Conservation (phyloP, 345 rosid species). For the Arabidopsis arenosa region DNA sequence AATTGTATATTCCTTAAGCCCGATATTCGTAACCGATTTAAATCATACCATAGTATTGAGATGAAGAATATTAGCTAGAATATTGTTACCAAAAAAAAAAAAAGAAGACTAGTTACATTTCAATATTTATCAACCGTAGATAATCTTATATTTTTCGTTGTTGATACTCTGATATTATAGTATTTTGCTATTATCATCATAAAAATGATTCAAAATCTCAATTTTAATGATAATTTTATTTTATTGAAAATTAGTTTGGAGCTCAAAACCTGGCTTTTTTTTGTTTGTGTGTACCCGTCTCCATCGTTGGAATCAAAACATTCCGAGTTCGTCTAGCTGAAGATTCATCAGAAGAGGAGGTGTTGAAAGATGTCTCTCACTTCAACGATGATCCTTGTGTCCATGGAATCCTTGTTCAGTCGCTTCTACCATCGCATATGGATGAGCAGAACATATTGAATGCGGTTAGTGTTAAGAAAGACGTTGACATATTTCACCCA, state of each 20-base stretch:
- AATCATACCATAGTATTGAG: not conserved
- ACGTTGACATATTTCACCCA: conserved; percentile 92
- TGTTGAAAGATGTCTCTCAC: conserved; percentile 58
- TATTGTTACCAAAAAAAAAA: not conserved
- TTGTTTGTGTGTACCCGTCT: too few relatives aligned
- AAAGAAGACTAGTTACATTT: not conserved
- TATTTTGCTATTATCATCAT: too few relatives aligned
- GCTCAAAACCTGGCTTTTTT: too few relatives aligned
- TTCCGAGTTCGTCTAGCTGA: conserved; percentile 65
- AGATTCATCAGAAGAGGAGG: conserved; percentile 67
- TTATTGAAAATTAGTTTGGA: too few relatives aligned
- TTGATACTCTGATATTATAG: too few relatives aligned
- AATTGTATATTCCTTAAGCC: conserved; percentile 37
- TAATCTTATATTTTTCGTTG: not conserved
- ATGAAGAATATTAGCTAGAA: not conserved
- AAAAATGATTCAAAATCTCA: too few relatives aligned
- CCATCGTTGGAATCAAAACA: conserved; percentile 69
- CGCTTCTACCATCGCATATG: conserved; percentile 90
- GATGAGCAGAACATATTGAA: conserved; percentile 73
- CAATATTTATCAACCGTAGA: not conserved
- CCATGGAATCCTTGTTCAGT: conserved; percentile 93
- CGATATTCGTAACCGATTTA: not conserved
- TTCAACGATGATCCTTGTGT: conserved; percentile 74
- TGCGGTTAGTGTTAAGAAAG: conserved; percentile 80
- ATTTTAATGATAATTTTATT: too few relatives aligned